Conservation (phyloP, 2,329 filamentous ascomycete genomes). For the Trichophyton mentagrophytes region DNA sequence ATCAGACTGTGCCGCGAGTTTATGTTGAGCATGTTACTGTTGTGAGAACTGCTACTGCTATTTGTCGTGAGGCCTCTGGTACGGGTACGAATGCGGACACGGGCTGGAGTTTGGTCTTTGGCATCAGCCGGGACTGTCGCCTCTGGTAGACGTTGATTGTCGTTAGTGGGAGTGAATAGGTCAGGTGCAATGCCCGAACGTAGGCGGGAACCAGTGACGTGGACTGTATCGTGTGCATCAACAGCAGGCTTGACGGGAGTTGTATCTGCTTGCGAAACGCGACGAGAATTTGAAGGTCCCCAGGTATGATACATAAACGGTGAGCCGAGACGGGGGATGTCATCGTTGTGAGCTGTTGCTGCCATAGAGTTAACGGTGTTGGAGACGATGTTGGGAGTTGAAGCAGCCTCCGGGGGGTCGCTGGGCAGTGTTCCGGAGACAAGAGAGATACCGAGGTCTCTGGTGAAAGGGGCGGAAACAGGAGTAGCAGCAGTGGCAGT, state of each 20-base stretch:
- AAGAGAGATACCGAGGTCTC: slow-evolving; percentile 34
- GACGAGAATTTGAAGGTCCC: slow-evolving; percentile 31
- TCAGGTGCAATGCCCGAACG: slow-evolving; percentile 45
- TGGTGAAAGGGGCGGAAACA: slow-evolving; percentile 28
- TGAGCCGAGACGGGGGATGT: slow-evolving; percentile 33
- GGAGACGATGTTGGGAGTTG: background rate
- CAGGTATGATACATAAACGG: slow-evolving; percentile 40
- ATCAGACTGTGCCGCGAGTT: slow-evolving; percentile 38
- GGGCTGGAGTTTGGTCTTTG: background rate
- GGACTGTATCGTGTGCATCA: slow-evolving; percentile 32
- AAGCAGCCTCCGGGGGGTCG: slow-evolving; percentile 17
- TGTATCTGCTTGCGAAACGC: slow-evolving; percentile 10
- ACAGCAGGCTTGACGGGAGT: slow-evolving; percentile 19
- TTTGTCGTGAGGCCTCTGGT: slow-evolving; percentile 51
- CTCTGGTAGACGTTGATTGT: slow-evolving; percentile 38
- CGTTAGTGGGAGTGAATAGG: slow-evolving; percentile 41
- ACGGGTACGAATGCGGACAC: slow-evolving; percentile 45
- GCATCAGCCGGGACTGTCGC: background rate
- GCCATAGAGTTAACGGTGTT: background rate
- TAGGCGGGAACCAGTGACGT: slow-evolving; percentile 31
- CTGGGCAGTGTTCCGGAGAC: slow-evolving; percentile 29
- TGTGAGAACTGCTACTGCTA: slow-evolving; percentile 30
- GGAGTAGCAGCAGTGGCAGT: slow-evolving; percentile 20
- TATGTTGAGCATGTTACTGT: slow-evolving; percentile 17
- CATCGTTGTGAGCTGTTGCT: background rate